Evolutionary conservation across 768 basidiomycete genomes (phyloP).

Genomic region (Suillus hirtellus): DNA sequence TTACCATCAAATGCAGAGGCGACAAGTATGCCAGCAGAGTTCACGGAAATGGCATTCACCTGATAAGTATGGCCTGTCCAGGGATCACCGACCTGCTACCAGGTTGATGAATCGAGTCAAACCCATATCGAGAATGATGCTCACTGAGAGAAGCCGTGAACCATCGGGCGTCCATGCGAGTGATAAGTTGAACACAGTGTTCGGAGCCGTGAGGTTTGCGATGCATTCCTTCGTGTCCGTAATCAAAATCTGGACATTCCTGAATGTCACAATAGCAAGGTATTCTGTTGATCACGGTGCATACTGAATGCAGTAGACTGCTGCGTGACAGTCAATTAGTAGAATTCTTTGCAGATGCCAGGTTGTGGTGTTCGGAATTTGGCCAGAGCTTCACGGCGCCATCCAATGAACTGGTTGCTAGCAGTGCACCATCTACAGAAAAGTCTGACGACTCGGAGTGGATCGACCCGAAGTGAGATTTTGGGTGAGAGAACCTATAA

Average conservation of each 20-base stretch:
- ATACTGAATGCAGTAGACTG: background rate
- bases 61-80: background rate
- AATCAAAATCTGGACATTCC: background rate
- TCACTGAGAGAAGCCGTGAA: background rate
- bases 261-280: background rate
- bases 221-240: background rate
- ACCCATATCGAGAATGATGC: background rate
- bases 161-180: background rate
- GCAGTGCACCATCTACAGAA: background rate
- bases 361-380: background rate
- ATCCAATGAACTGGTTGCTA: background rate
- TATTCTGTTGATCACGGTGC: background rate
- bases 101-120: background rate
- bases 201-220: background rate
- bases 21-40: background rate
- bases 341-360: background rate
- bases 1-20: background rate
- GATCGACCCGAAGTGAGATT: background rate
- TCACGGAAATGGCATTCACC: background rate
- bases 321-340: background rate
- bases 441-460: background rate
- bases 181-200: background rate
- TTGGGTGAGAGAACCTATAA: background rate
- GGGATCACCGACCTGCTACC: background rate
- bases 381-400: background rate